These are phyloP conservation scores for Diaporthe ilicicola DNA, from an alignment of 2,329 filamentous ascomycete species.

Conservation along the genomic window DNA sequence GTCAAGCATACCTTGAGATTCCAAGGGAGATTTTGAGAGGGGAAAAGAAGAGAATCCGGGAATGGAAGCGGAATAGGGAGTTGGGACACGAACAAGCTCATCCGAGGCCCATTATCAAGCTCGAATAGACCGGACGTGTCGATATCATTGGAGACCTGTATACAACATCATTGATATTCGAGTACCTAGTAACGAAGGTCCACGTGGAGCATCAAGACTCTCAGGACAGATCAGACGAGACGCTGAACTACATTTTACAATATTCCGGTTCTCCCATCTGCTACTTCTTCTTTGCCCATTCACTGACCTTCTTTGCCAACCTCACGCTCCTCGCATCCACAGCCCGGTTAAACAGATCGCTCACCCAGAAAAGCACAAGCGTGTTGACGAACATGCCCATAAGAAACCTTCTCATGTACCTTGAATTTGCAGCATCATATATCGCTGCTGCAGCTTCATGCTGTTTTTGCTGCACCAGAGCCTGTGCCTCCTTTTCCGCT, in stretches of 20 bases:
- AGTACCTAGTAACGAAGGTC: no score
- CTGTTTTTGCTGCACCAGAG: neutral
- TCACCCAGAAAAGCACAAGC: constrained; percentile 36
- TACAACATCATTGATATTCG: no score
- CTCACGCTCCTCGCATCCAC: constrained; percentile 35
- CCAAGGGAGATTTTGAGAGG: neutral
- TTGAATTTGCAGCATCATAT: neutral
- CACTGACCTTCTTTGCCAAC: constrained; percentile 34
- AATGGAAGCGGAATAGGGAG: neutral
- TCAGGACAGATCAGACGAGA: no score
- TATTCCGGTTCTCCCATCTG: neutral
- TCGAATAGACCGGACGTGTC: neutral
- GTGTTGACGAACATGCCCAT: constrained; percentile 27
- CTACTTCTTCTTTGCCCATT: constrained; percentile 18
- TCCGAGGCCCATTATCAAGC: neutral
- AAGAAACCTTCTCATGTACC: neutral
- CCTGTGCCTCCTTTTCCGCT: neutral
- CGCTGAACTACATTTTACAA: neutral
- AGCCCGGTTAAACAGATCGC: constrained; percentile 36
- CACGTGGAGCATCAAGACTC: no score
- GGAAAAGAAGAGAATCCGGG: neutral
- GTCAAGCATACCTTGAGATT: neutral
- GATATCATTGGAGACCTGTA: no score
- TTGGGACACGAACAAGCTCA: neutral
- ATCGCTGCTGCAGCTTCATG: neutral